phyloP scores from a whole-genome alignment of 208 protist species.

The Leptomonas pyrrhocoris region DNA sequence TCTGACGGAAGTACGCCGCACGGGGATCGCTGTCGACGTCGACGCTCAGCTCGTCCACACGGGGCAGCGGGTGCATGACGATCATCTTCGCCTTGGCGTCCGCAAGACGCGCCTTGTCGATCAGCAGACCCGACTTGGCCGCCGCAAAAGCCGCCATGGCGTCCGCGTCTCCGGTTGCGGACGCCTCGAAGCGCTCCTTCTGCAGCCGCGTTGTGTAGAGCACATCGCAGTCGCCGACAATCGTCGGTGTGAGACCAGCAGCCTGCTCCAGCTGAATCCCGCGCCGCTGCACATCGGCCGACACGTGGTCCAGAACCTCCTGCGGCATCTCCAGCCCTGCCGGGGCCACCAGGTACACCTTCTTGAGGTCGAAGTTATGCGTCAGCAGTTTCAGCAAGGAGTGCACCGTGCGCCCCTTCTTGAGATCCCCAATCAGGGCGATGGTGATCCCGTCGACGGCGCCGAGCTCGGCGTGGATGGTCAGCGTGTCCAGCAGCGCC shows the following conservation, averaged over 20 bases:
- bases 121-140: slow-evolving; percentile 75
- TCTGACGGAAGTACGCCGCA: slow-evolving; percentile 98
- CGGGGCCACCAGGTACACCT: slow-evolving; percentile 92
- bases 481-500: slow-evolving; percentile 98
- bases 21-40: slow-evolving; percentile 94
- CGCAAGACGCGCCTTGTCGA: slow-evolving; percentile 73
- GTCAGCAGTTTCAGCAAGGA: slow-evolving; percentile 93
- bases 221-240: slow-evolving; percentile 94
- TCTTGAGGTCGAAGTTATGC: slow-evolving; percentile 82
- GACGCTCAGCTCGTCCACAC: slow-evolving; percentile 96
- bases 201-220: slow-evolving; percentile 97
- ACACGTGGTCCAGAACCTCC: slow-evolving; percentile 72
- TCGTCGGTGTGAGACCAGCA: slow-evolving; percentile 37
- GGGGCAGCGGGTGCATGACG: slow-evolving; percentile 98
- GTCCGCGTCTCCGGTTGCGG: slow-evolving; percentile 44
- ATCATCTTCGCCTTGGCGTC: slow-evolving; percentile 91
- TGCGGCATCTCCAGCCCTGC: slow-evolving; percentile 89
- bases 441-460: slow-evolving; percentile 91
- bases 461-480: slow-evolving; percentile 95
- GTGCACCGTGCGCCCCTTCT: slow-evolving; percentile 97
- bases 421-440: slow-evolving; percentile 97
- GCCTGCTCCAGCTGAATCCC: slow-evolving; percentile 46
- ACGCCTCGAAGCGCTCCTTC: slow-evolving; percentile 94
- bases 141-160: slow-evolving; percentile 85
- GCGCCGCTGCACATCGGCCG: slow-evolving; percentile 40